Conservation (phyloP, 441 rosid genomes). For the Erodium texanum region DNA sequence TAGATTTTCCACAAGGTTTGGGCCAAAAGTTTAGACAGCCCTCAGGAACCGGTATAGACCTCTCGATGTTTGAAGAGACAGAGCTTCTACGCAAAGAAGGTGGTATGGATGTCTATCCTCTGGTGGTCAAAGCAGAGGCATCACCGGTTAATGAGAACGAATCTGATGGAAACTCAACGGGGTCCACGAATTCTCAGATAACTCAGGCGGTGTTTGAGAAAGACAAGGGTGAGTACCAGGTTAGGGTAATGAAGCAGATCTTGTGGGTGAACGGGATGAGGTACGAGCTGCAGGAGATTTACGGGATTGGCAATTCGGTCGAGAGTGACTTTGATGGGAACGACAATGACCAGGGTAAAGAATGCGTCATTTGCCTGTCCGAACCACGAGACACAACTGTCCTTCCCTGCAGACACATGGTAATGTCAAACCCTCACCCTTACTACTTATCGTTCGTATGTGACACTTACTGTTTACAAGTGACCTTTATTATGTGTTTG, state of each 20-base stretch:
- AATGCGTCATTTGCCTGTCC: constrained; percentile 86
- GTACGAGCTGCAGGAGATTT: constrained; percentile 74
- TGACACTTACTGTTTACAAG: no score
- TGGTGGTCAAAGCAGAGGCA: constrained; percentile 79
- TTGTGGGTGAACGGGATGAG: constrained; percentile 72
- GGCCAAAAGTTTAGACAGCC: constrained; percentile 72
- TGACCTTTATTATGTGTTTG: neutral
- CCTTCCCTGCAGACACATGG: constrained; percentile 91
- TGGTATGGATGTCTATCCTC: constrained; percentile 75
- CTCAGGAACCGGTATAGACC: constrained; percentile 74
- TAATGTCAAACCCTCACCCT: constrained; percentile 22
- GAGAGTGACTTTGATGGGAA: constrained; percentile 49
- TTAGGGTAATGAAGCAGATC: constrained; percentile 61
- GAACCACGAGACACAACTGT: constrained; percentile 79
- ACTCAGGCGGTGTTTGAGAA: constrained; percentile 72
- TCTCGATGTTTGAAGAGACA: constrained; percentile 77
- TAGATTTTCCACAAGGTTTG: constrained; percentile 66
- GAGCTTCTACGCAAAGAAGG: constrained; percentile 67
- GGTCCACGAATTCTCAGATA: constrained; percentile 39
- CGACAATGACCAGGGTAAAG: constrained; percentile 52
- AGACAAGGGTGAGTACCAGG: constrained; percentile 37
- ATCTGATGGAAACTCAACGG: constrained; percentile 33
- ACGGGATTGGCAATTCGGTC: constrained; percentile 57
- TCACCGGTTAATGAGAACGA: constrained; percentile 32
- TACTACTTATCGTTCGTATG: no score